phyloP scores from a whole-genome alignment of 768 basidiomycete genomes.

The Tylopilus rubrobrunneus region DNA sequence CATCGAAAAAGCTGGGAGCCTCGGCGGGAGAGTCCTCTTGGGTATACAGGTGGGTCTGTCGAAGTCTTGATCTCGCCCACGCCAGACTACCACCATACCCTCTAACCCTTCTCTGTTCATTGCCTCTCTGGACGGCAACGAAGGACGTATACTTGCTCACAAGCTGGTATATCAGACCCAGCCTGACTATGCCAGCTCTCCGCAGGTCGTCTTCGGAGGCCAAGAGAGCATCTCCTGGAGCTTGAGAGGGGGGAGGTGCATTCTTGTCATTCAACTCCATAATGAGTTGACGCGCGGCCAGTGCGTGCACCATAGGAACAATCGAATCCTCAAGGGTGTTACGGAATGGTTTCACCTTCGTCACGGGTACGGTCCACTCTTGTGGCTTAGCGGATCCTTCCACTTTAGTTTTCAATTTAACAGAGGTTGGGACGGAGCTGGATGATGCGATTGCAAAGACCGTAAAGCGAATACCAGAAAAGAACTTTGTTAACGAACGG shows the following conservation, averaged over 20 bases:
- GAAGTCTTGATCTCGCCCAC: slow-evolving; percentile 20
- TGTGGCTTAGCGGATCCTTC: slow-evolving; percentile 21
- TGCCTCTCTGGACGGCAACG: slow-evolving; percentile 45
- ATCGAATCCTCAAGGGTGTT: slow-evolving; percentile 7
- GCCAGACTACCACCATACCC: neutral
- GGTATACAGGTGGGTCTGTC: neutral
- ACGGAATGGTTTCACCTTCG: slow-evolving; percentile 24
- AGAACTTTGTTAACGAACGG: slow-evolving; percentile 27
- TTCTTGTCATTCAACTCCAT: slow-evolving; percentile 42
- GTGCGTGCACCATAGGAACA: slow-evolving; percentile 44
- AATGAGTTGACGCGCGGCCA: slow-evolving; percentile 54
- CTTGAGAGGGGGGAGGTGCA: slow-evolving; percentile 32
- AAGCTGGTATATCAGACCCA: slow-evolving; percentile 51
- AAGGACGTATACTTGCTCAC: slow-evolving; percentile 54
- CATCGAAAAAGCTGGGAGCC: slow-evolving; percentile 14
- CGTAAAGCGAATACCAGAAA: slow-evolving; percentile 32
- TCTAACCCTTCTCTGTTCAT: slow-evolving; percentile 12
- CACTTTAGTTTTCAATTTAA: slow-evolving; percentile 27
- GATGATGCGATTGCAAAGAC: slow-evolving; percentile 32
- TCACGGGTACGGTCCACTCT: slow-evolving; percentile 20
- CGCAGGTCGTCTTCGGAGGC: slow-evolving; percentile 33
- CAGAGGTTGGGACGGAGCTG: slow-evolving; percentile 20
- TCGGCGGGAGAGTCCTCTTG: neutral
- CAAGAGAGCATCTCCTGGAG: slow-evolving; percentile 21
- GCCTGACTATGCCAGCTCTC: slow-evolving; percentile 44